Conservation (phyloP, 2,329 filamentous ascomycete genomes). For the Dothiorella sarmentorum region DNA sequence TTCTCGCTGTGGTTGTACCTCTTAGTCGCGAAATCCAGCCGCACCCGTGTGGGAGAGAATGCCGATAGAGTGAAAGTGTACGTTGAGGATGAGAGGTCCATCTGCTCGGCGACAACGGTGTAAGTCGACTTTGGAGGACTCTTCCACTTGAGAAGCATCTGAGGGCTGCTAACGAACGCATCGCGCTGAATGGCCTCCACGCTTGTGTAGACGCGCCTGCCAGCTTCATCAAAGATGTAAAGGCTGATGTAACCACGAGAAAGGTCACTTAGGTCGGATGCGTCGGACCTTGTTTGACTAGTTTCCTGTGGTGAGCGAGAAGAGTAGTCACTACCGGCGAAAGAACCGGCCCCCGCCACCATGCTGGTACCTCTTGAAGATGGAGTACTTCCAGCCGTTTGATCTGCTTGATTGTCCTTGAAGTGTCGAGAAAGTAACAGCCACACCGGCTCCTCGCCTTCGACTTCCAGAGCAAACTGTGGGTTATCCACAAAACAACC, state of each 20-base stretch:
- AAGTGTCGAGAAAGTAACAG: constrained; percentile 85
- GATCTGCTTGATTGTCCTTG: constrained; percentile 49
- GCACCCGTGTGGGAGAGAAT: constrained; percentile 65
- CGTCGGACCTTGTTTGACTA: constrained; percentile 19
- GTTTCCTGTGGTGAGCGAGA: neutral
- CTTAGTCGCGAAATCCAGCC: constrained; percentile 60
- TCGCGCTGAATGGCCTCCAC: constrained; percentile 64
- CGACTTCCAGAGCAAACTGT: constrained; percentile 55
- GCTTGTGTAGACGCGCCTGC: constrained; percentile 69
- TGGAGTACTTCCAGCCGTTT: neutral
- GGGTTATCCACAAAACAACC: constrained; percentile 70
- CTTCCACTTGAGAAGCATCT: constrained; percentile 77
- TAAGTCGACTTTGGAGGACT: constrained; percentile 51
- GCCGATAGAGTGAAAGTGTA: constrained; percentile 87
- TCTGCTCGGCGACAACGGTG: constrained; percentile 71
- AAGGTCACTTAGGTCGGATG: constrained; percentile 29
- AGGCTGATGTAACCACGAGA: constrained; percentile 78
- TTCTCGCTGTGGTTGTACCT: constrained; percentile 59
- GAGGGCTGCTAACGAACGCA: constrained; percentile 90
- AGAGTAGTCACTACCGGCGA: constrained; percentile 25
- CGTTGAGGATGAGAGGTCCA: constrained; percentile 66
- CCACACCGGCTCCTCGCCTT: constrained; percentile 66
- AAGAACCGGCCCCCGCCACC: neutral
- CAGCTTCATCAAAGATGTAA: constrained; percentile 70
- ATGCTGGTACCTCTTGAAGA: neutral